Conservation (phyloP, 2,329 filamentous ascomycete species). For the Colletotrichum godetiae region DNA sequence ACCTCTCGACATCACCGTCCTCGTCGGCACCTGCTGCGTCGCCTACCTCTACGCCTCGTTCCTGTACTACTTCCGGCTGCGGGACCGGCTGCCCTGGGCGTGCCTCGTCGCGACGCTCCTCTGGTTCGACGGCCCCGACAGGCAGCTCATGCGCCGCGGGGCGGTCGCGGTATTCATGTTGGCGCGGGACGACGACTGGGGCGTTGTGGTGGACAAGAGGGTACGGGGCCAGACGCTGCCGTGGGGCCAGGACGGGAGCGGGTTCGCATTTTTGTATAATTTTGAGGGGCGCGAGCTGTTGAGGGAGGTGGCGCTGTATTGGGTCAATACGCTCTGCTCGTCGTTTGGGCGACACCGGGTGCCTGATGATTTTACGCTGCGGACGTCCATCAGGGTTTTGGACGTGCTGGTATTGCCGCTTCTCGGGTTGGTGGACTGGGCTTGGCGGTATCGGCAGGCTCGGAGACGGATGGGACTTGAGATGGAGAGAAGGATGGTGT, state of each 20-base stretch:
- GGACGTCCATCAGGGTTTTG: slow-evolving; percentile 22
- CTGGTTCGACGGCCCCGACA: slow-evolving; percentile 26
- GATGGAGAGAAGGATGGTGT: not conserved
- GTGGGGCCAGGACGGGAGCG: slow-evolving; percentile 27
- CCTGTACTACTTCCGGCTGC: slow-evolving; percentile 23
- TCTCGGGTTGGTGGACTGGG: slow-evolving; percentile 25
- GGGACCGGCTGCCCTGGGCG: slow-evolving; percentile 27
- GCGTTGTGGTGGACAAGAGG: slow-evolving; percentile 1
- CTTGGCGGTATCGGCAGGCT: slow-evolving; percentile 27
- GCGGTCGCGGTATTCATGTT: slow-evolving; percentile 30
- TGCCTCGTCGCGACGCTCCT: slow-evolving; percentile 20
- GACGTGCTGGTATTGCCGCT: slow-evolving; percentile 28
- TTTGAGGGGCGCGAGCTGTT: slow-evolving; percentile 30
- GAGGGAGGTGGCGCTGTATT: slow-evolving; percentile 17
- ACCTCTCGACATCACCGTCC: slow-evolving; percentile 4
- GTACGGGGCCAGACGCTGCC: slow-evolving; percentile 10
- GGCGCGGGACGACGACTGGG: slow-evolving; percentile 28
- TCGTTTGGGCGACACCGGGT: slow-evolving; percentile 26
- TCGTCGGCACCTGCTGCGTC: slow-evolving; percentile 8
- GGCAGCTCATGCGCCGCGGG: slow-evolving; percentile 23
- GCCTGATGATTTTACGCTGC: slow-evolving; percentile 25
- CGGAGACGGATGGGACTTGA: not conserved
- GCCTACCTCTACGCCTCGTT: slow-evolving; percentile 25
- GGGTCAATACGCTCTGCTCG: slow-evolving; percentile 28
- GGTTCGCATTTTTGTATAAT: slow-evolving; percentile 25